These are phyloP conservation scores for Trametes cinnabarina DNA, from an alignment of 768 basidiomycete genomes.

Conservation along the genomic window DNA sequence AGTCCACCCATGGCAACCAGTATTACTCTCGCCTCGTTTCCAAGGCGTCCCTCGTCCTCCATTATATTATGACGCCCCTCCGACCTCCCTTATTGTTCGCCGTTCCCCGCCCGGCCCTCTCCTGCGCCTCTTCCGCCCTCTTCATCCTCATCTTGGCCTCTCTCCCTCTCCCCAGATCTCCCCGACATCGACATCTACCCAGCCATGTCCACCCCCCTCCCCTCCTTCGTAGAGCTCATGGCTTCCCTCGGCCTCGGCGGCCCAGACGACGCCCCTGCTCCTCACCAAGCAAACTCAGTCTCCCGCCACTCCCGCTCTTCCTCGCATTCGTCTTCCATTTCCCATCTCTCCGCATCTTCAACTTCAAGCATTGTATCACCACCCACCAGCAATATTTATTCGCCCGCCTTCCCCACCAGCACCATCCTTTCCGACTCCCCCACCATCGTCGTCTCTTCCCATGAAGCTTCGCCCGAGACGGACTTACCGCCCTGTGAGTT, in stretches of 20 bases:
- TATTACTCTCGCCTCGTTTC: constrained; percentile 28
- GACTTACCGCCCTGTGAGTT: constrained; percentile 17
- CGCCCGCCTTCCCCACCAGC: constrained; percentile 1
- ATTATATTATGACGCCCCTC: constrained; percentile 18
- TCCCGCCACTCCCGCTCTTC: constrained; percentile 43
- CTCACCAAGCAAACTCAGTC: constrained; percentile 5
- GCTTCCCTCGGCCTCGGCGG: constrained; percentile 73
- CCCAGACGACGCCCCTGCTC: constrained; percentile 30
- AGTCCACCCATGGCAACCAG: constrained; percentile 30
- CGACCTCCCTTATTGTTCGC: constrained; percentile 10
- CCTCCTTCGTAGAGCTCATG: constrained; percentile 88
- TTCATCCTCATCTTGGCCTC: constrained; percentile 11
- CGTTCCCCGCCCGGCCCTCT: constrained; percentile 15
- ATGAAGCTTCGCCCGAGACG: constrained; percentile 18
- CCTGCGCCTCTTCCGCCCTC: constrained; percentile 1
- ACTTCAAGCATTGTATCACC: constrained; percentile 25
- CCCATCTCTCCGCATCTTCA: constrained; percentile 25
- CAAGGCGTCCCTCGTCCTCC: constrained; percentile 21
- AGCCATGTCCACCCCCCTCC: constrained; percentile 68
- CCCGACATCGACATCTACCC: constrained; percentile 24
- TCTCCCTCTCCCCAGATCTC: constrained; percentile 9
- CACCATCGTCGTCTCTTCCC: constrained; percentile 29
- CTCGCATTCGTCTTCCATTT: constrained; percentile 32
- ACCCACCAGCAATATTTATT: constrained; percentile 22
- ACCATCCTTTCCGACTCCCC: constrained; percentile 17